Base-by-base conservation (phyloP, 352 stramenopile genomes). In the Phytophthora citrophthora region DNA sequence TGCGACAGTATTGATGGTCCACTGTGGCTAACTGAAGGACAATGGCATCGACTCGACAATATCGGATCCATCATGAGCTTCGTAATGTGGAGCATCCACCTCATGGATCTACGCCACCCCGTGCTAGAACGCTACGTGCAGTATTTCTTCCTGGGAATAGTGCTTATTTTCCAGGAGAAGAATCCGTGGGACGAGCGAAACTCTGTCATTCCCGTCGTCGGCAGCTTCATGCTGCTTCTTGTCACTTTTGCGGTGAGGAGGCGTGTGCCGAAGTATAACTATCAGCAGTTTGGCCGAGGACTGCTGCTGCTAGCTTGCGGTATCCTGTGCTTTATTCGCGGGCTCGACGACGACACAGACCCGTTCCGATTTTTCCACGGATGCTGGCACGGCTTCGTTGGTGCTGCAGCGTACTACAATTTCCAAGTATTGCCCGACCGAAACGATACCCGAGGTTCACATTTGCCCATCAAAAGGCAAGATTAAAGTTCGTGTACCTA, bases 31-130 rank as follows among this genome's bases (percentile, higher is more conserved):
- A 90, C 77, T 4, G 85, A 93, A 83, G 81, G 83, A 1, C 81
- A 93, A 54, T 93, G 85, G 85, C 85, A 93, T 63, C 79, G 81
- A 2, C 74, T 93, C 23, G 85, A 93, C 63, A 93, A 93, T 48
- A 90, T 93, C 41, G 85, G 83, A 56, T 88, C 85, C 61, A 86
- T 92, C 74, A 92, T 91, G 83, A 89, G 81, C 69, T 91, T 93
- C 51, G 64, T 93, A 41, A 77, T 76, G 57, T 92, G 82, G 85
- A 68, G 38, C 20, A 88, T 93, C 48, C 79, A 93, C 64, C 77
- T 93, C 50, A 91, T 92, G 81, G 83, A 93, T 44, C 49, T 93
- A 18, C 65, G 66, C 4, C 50, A 73, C 23, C 61, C 70, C 4
- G 29, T 76, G 26, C 58, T 68, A 10, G 61, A 86, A 69, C 70